phyloP scores from a whole-genome alignment of 2,329 filamentous ascomycete species.

The Aspergillus pseudonomiae region DNA sequence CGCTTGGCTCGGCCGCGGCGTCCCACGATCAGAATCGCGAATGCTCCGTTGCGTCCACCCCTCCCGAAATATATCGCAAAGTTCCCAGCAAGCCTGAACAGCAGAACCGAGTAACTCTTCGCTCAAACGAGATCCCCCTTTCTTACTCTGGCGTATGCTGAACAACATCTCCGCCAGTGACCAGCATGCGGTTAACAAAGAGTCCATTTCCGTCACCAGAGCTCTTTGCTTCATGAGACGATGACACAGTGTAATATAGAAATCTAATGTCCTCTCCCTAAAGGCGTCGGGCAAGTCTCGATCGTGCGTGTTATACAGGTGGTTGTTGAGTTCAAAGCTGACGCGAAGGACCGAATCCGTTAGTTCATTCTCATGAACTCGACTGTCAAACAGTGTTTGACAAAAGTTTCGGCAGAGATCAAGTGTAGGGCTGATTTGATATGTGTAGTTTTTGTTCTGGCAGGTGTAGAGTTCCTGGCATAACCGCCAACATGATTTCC shows the following conservation, averaged over 20 bases:
- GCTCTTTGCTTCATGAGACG: slow-evolving; percentile 93
- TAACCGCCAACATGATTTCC: slow-evolving; percentile 91
- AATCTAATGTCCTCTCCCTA: slow-evolving; percentile 85
- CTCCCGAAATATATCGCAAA: slow-evolving; percentile 90
- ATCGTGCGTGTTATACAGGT: slow-evolving; percentile 91
- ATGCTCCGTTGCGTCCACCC: slow-evolving; percentile 82
- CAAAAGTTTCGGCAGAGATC: slow-evolving; percentile 92
- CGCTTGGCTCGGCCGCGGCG: slow-evolving; percentile 78
- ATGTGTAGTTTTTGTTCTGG: slow-evolving; percentile 69
- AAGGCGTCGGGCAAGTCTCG: slow-evolving; percentile 82
- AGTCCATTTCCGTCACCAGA: slow-evolving; percentile 78
- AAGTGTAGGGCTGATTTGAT: slow-evolving; percentile 72
- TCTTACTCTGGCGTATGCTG: slow-evolving; percentile 78
- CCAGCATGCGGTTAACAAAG: slow-evolving; percentile 85
- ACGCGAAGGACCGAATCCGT: slow-evolving; percentile 86
- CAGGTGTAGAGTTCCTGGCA: slow-evolving; percentile 88
- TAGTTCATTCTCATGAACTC: slow-evolving; percentile 74
- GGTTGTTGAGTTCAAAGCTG: slow-evolving; percentile 93
- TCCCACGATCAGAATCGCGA: slow-evolving; percentile 72
- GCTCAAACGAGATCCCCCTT: slow-evolving; percentile 72
- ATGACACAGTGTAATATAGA: slow-evolving; percentile 92
- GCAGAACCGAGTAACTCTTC: slow-evolving; percentile 85
- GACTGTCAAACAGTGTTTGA: slow-evolving; percentile 84
- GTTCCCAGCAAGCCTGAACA: slow-evolving; percentile 91
- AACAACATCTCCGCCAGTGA: slow-evolving; percentile 90